These are phyloP conservation scores for Urochloa ruziziensis DNA, from an alignment of 176 grass and related monocot species.

Conservation along the genomic window DNA sequence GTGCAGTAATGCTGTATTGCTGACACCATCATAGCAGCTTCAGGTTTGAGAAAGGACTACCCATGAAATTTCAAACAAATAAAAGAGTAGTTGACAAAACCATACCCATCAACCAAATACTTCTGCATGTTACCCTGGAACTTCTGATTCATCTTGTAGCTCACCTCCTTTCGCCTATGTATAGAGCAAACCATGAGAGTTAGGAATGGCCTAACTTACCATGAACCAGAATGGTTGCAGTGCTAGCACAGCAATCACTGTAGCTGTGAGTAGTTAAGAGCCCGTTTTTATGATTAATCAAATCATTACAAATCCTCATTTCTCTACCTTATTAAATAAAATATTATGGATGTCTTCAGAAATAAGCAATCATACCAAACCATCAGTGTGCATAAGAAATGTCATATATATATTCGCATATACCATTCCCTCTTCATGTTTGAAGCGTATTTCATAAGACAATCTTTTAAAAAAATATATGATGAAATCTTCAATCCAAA, in stretches of 20 bases:
- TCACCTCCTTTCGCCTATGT: conserved; percentile 70
- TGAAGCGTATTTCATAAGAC: neutral
- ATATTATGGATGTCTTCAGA: neutral
- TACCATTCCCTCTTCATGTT: neutral
- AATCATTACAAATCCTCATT: neutral
- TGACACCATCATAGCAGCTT: neutral
- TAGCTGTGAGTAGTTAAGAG: neutral
- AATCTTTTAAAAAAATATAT: neutral
- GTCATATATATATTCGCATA: neutral
- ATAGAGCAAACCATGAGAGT: conserved; percentile 5
- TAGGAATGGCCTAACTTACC: neutral
- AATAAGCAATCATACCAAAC: neutral
- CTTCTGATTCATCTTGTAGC: conserved; percentile 85
- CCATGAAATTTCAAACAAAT: neutral
- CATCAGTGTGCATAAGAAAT: neutral
- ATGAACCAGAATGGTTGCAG: neutral
- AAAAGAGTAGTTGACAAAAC: neutral
- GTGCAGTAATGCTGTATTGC: neutral
- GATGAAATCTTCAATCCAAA: neutral
- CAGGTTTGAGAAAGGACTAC: conserved; percentile 11
- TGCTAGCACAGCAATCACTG: neutral
- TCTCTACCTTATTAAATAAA: conserved; percentile 9
- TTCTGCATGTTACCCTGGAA: conserved; percentile 92
- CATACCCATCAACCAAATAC: conserved; percentile 77
- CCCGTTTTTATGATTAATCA: neutral